Percentiles rank a stretch among this genome's conserved stretches.
Conservation (phyloP, 2,329 filamentous ascomycete genomes). For the Nemania bipapillata region DNA sequence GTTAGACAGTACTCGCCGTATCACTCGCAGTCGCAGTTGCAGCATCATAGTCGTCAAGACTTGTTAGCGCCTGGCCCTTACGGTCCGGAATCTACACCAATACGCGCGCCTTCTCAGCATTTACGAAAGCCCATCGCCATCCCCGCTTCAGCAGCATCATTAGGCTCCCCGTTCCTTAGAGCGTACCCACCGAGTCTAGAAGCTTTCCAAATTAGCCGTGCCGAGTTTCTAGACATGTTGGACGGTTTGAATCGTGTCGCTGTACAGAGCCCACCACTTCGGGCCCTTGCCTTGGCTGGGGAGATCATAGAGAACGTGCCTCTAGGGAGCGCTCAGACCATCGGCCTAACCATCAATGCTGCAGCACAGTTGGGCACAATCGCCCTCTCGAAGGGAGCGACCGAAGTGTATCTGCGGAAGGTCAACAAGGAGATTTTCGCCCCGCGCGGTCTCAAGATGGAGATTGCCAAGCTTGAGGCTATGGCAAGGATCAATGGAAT, state of each 20-base stretch:
- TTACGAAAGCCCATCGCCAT: constrained; percentile 26
- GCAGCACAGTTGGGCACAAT: constrained; percentile 17
- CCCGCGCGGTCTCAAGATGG: constrained; percentile 30
- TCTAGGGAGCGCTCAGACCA: constrained; percentile 15
- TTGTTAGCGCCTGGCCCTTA: background rate
- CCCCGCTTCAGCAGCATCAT: constrained; percentile 22
- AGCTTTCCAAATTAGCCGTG: constrained; percentile 12
- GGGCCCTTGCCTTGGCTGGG: constrained; percentile 27
- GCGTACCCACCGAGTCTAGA: constrained; percentile 27
- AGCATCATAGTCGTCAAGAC: background rate
- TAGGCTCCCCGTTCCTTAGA: constrained; percentile 34
- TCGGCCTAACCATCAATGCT: constrained; percentile 15
- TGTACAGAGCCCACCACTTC: constrained; percentile 31
- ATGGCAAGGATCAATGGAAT: constrained; percentile 25
- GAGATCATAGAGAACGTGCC: constrained; percentile 22
- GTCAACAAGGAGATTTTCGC: constrained; percentile 25
- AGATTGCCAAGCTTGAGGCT: constrained; percentile 31
- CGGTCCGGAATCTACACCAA: background rate
- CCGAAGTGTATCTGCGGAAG: constrained; percentile 23
- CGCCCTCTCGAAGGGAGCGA: constrained; percentile 27
- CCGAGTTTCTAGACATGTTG: constrained; percentile 17
- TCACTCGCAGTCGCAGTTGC: background rate
- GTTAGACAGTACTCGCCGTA: background rate
- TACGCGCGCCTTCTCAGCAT: background rate
- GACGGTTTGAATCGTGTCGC: constrained; percentile 32